Percentiles rank a stretch among this genome's conserved stretches.
Conservation (phyloP, 2,329 filamentous ascomycete genomes). For the Colletotrichum sp. region DNA sequence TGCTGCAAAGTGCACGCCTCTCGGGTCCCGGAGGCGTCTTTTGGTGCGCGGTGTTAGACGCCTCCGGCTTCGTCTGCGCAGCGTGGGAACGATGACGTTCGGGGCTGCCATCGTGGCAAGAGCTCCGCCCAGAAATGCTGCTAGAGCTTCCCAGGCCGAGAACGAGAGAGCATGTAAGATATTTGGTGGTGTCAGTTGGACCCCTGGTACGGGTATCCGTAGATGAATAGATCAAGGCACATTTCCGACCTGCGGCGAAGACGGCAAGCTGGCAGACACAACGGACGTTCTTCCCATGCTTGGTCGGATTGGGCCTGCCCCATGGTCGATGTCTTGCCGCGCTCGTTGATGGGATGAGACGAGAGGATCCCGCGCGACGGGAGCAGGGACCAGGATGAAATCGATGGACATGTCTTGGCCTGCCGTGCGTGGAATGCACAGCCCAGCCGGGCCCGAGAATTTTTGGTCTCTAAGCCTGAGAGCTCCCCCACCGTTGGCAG, state of each 20-base stretch:
- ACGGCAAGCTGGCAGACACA: neutral
- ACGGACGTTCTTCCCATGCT: neutral
- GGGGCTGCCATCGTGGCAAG: neutral
- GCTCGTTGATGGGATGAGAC: neutral
- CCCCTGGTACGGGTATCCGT: neutral
- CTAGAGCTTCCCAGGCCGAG: neutral
- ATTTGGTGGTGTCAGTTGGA: neutral
- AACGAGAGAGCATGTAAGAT: neutral
- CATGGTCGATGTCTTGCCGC: neutral
- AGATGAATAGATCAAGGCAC: neutral
- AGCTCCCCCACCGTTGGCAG: neutral
- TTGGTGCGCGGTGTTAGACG: neutral
- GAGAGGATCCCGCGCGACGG: neutral
- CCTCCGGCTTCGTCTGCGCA: neutral
- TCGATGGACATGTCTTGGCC: neutral
- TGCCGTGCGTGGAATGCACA: constrained; percentile 2
- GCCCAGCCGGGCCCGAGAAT: neutral
- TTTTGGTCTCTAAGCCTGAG: neutral
- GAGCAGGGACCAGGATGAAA: neutral
- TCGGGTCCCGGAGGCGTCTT: neutral
- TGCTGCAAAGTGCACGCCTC: neutral
- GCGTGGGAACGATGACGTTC: neutral
- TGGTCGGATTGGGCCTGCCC: neutral
- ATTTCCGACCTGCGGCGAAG: neutral
- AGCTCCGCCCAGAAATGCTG: neutral